These are phyloP conservation scores for Tylopilus sp. DNA, from an alignment of 1,284 basidiomycete species.

Conservation along the genomic window DNA sequence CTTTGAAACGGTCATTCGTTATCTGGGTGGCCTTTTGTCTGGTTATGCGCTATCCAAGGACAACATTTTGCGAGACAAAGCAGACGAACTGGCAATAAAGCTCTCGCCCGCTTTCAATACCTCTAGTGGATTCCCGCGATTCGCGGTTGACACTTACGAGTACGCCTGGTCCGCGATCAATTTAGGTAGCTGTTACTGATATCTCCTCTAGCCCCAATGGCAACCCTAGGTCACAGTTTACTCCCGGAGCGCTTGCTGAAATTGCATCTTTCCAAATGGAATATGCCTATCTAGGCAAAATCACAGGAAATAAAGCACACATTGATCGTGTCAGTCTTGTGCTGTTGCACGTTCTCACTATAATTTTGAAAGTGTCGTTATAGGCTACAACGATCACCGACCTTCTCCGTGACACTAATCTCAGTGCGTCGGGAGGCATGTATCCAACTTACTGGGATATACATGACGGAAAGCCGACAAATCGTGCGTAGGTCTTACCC, in stretches of 20 bases:
- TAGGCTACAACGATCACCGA: conserved; percentile 62
- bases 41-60: conserved; percentile 76
- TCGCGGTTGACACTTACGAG: conserved; percentile 56
- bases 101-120: conserved; percentile 61
- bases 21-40: conserved; percentile 83
- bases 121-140: conserved; percentile 56
- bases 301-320: conserved; percentile 57
- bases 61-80: conserved; percentile 52
- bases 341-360: background rate
- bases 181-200: conserved; percentile 4
- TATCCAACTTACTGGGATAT: conserved; percentile 61
- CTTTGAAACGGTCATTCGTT: conserved; percentile 89
- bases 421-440: conserved; percentile 58
- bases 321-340: conserved; percentile 52
- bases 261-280: conserved; percentile 64
- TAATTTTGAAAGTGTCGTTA: background rate
- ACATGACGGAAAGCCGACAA: conserved; percentile 48
- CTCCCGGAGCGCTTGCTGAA: conserved; percentile 58
- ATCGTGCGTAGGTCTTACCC: conserved; percentile 46
- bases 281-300: conserved; percentile 62
- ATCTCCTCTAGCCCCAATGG: conserved; percentile 6
- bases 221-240: conserved; percentile 22
- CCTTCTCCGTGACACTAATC: conserved; percentile 53
- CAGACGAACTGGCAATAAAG: conserved; percentile 58
- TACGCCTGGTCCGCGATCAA: conserved; percentile 35